Evolutionary conservation across 768 basidiomycete genomes (phyloP).

Genomic region (Lepiota brunneoincarnata): DNA sequence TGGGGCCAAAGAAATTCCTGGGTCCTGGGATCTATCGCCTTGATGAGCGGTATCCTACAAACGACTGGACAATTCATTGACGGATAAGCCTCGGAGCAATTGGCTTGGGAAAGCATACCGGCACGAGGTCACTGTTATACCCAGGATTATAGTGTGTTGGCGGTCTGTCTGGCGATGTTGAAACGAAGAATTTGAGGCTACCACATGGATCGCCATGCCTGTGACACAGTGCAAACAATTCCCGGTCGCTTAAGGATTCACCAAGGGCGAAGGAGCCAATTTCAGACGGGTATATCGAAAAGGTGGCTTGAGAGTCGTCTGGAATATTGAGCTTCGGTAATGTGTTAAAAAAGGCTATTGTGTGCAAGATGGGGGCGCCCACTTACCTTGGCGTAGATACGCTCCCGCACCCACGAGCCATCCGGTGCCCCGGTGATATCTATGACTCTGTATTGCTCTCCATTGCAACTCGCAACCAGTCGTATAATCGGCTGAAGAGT

Average conservation of each 20-base stretch:
- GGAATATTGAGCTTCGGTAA: constrained; percentile 38
- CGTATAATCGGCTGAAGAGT: constrained; percentile 34
- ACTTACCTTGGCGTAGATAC: constrained; percentile 42
- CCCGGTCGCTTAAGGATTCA: constrained; percentile 35
- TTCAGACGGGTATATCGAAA: constrained; percentile 46
- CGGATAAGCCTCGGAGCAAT: not conserved
- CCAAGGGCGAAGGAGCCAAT: constrained; percentile 43
- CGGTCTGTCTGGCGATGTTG: constrained; percentile 41
- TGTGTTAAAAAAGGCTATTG: constrained; percentile 2
- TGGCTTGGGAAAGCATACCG: not conserved
- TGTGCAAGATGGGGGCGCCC: not conserved
- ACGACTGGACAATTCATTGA: not conserved
- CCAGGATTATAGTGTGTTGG: constrained; percentile 23
- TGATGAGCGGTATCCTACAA: not conserved
- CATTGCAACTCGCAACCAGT: constrained; percentile 47
- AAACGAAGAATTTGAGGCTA: constrained; percentile 50
- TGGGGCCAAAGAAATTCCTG: not conserved
- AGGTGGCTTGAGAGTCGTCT: constrained; percentile 34
- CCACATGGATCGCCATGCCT: constrained; percentile 45
- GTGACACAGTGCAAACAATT: constrained; percentile 39
- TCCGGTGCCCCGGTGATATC: constrained; percentile 45
- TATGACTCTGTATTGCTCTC: constrained; percentile 47
- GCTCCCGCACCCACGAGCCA: constrained; percentile 42
- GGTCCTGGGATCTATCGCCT: not conserved
- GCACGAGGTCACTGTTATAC: constrained; percentile 12